Base-by-base conservation (phyloP, 75 land plant genomes). In the Picea sitchensis region DNA sequence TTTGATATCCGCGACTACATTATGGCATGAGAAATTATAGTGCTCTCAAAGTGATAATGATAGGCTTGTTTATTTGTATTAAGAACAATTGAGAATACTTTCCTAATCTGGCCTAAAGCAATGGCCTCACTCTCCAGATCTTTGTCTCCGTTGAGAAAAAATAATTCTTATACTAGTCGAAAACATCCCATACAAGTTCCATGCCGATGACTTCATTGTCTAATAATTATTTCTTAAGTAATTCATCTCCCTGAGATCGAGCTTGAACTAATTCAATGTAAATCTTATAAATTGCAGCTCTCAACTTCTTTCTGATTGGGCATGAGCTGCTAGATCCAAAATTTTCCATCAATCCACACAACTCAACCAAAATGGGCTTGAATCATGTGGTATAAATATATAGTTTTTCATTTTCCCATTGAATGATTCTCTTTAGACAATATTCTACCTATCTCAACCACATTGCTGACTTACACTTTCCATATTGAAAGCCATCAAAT, bases 41-140 rank as follows among this genome's bases (percentile, higher is more conserved):
- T 36, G 30, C 44, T 58, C 14, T 80, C 62, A 1, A 58, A 80
- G 36, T 80, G 78, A 62, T 59, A 59, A 34, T 32, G 67, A 34
- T 78, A 67, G 71, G 80, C 80, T 2, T 62, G 20, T 9, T 62
- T 21, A 0, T 15, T 32, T 62, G 18, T n/a, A 18, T 38, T 74
- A 1, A 59, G n/a, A 2, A 80, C 81, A 34, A 59, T 57, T 17
- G 61, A 51, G 17, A 74, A 74, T 26, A 74, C 54, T 59, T 58
- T 61, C 26, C 81, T 77, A 11, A 80, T 80, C 26, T 64, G 79
- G 64, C 78, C 31, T n/a, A 80, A 7, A 5, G 77, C 59, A 5
- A 80, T 57, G 15, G 63, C 81, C 4, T 74, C 65, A 54, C 31
- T 58, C 30, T 80, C 81, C 34, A 75, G 74, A 58, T 80, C 77